Evolutionary conservation across 2,329 filamentous ascomycete species (phyloP), one percentile per base, ranked within the genome.

Genomic region (Fusarium anthophilum): DNA sequence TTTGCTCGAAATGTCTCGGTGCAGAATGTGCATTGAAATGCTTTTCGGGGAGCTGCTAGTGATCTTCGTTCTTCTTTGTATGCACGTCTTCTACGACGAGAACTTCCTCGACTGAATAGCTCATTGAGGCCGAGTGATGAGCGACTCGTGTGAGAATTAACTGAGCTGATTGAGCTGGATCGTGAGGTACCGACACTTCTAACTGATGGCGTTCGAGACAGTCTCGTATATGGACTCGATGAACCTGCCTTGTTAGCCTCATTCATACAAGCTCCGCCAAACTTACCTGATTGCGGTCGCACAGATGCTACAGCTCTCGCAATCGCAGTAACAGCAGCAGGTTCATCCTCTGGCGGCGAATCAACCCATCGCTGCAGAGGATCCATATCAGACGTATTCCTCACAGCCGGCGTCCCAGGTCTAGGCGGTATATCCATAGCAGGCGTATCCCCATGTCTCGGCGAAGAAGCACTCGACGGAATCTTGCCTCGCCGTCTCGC

Each of bases 401-500:
- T 39, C 11, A 77, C 70, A 30, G 76, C 86, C 6, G 86, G 84
- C 59, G 85, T 83, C 4, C 76, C 77, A 17, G 78, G 76, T 17
- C 78, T 68, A 37, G 83, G 80, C 18, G 91, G 90, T 45, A 93
- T 92, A 69, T 91, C 86, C 68, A 93, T 88, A 1, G 88, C 73
- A 13, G 38, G 63, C 3, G 69, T 54, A 24, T 70, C 69, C 6
- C 59, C 55, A 28, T 62, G 62, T 20, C 47, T 54, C 6, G 72
- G 72, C 1, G 74, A 76, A 0, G 73, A 68, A 6, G 73, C 63
- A 28, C 72, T 73, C 6, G 72, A 76, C 0, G 69, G 60, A 20
- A 92, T 90, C 84, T 96, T 97, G 73, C 93, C 91, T 72, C 94
- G 87, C 57, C 94, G 89, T 38, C 94, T 90, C 60, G 94, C 94